These are phyloP conservation scores for Trebouxia sp. DNA, from an alignment of 139 green algal species.

Conservation along the genomic window DNA sequence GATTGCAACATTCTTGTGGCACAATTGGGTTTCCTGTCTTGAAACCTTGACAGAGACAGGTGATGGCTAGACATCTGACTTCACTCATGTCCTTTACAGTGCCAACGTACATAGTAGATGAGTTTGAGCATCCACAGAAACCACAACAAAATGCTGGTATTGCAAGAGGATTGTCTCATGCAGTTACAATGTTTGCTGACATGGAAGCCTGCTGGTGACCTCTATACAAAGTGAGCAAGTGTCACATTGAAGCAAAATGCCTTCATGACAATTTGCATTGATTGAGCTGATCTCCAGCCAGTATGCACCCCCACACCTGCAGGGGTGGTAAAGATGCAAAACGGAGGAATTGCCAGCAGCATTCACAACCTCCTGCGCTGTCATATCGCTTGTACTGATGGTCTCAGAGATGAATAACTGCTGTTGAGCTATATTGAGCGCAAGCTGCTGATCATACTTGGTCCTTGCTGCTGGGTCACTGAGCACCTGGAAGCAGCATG, in stretches of 20 bases:
- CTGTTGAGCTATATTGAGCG: background rate
- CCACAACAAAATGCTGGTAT: too few species aligned
- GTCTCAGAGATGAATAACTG: background rate
- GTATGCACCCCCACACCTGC: conserved; percentile 28
- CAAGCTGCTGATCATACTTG: conserved; percentile 15
- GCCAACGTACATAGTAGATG: too few species aligned
- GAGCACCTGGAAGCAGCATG: background rate
- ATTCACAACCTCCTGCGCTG: background rate
- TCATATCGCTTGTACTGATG: conserved; percentile 1
- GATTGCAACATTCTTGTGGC: too few species aligned
- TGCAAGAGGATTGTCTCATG: too few species aligned
- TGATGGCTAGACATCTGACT: too few species aligned
- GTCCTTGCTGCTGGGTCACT: background rate
- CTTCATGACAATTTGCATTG: background rate
- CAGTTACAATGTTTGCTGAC: background rate
- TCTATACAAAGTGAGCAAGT: conserved; percentile 28
- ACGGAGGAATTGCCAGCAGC: too few species aligned
- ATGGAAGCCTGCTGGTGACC: background rate
- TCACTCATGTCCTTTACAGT: too few species aligned
- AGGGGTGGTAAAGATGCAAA: conserved; percentile 14
- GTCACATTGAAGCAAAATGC: conserved; percentile 15
- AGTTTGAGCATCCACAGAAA: too few species aligned
- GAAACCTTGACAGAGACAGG: too few species aligned
- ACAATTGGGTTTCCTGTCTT: too few species aligned
- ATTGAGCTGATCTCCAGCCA: background rate